These are phyloP conservation scores for Beta macrorhiza DNA, from an alignment of 179 eudicot genomes.

Conservation along the genomic window DNA sequence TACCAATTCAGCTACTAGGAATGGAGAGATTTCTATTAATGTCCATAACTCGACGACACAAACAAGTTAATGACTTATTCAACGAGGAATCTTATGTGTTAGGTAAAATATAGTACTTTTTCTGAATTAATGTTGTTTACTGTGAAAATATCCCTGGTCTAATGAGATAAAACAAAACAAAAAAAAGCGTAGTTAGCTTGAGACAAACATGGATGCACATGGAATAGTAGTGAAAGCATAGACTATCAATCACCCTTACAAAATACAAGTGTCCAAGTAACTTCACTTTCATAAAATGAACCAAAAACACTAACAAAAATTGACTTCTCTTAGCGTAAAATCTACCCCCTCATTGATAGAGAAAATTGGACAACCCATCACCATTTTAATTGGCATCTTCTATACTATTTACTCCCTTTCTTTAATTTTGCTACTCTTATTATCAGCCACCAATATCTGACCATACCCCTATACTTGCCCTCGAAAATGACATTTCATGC, in stretches of 20 bases:
- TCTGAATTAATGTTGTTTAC: neutral
- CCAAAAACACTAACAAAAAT: neutral
- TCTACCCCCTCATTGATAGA: slow-evolving; percentile 18
- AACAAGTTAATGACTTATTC: neutral
- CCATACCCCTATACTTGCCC: slow-evolving; percentile 22
- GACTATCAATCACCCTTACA: neutral
- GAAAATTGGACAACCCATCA: neutral
- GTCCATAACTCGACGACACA: neutral
- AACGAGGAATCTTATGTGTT: neutral
- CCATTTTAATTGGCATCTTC: neutral
- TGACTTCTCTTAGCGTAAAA: slow-evolving; percentile 34
- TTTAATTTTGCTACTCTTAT: neutral
- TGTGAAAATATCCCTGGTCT: neutral
- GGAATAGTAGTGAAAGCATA: neutral
- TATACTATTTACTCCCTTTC: neutral
- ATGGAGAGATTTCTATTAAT: too few species aligned
- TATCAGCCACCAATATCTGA: slow-evolving; percentile 25
- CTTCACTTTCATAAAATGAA: slow-evolving; percentile 16
- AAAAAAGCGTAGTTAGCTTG: neutral
- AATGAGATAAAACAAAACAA: neutral
- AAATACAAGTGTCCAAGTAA: neutral
- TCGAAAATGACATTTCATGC: slow-evolving; percentile 22
- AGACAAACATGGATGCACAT: slow-evolving; percentile 20
- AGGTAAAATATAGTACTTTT: neutral
- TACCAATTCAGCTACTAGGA: too few species aligned